Percentiles rank a stretch among this genome's conserved stretches.
phyloP scores from a whole-genome alignment of 2,329 filamentous ascomycete species.

The Trichoderma breve region DNA sequence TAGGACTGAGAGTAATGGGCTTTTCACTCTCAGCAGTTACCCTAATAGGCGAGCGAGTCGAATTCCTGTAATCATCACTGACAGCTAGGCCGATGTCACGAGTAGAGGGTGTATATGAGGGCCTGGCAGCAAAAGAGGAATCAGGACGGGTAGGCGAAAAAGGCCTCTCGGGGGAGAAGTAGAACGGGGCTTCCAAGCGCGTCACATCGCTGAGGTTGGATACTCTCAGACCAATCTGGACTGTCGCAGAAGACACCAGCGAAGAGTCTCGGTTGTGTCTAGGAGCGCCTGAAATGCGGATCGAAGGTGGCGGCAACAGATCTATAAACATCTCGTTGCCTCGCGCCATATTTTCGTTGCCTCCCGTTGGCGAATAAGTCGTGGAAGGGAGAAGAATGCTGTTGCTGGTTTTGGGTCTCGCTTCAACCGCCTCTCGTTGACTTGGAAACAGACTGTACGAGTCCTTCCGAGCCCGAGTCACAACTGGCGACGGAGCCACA shows the following conservation, averaged over 20 bases:
- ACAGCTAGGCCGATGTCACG: neutral
- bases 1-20: constrained; percentile 47
- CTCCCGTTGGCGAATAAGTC: constrained; percentile 13
- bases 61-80: neutral
- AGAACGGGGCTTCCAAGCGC: constrained; percentile 26
- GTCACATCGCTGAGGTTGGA: constrained; percentile 57
- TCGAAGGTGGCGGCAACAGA: constrained; percentile 43
- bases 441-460: constrained; percentile 26
- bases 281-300: constrained; percentile 32
- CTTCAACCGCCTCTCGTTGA: constrained; percentile 5
- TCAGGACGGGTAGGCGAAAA: neutral
- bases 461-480: constrained; percentile 19
- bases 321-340: constrained; percentile 1
- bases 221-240: constrained; percentile 68
- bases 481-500: neutral
- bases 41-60: constrained; percentile 38
- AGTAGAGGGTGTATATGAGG: constrained; percentile 1
- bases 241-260: constrained; percentile 62
- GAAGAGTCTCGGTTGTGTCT: constrained; percentile 61
- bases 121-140: neutral
- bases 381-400: constrained; percentile 38
- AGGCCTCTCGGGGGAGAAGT: neutral
- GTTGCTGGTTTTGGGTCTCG: constrained; percentile 30
- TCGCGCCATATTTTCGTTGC: neutral
- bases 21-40: neutral